A percentile compares a stretch with the other conserved stretches of the same genome.
phyloP scores from a whole-genome alignment of 208 protist genomes.

The Trypanosoma cruzi region DNA sequence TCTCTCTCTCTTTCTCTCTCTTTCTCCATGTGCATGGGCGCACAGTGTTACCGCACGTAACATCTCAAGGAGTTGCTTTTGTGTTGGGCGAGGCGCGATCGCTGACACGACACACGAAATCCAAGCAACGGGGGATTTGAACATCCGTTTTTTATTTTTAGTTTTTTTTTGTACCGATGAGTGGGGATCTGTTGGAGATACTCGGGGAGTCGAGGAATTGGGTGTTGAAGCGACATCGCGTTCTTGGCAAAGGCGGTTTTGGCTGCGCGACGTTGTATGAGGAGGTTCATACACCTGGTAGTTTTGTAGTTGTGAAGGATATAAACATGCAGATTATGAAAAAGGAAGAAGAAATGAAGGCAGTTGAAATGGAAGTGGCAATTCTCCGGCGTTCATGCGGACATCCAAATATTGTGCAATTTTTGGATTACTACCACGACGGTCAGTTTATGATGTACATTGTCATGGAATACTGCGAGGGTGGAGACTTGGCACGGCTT shows the following conservation, averaged over 20 bases:
- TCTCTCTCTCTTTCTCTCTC: too few species aligned
- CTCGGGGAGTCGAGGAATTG: conserved; percentile 23
- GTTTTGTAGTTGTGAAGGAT: conserved; percentile 78
- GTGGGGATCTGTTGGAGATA: conserved; percentile 26
- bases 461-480: conserved; percentile 80
- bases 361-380: conserved; percentile 55
- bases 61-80: background rate
- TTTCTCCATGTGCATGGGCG: background rate
- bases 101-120: background rate
- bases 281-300: conserved; percentile 11
- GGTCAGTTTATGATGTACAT: conserved; percentile 69
- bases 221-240: conserved; percentile 48
- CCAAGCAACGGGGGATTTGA: too few species aligned
- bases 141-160: too few species aligned
- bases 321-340: conserved; percentile 80
- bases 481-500: conserved; percentile 59
- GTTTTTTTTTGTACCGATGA: background rate
- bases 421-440: conserved; percentile 61
- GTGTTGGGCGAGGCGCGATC: background rate
- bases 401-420: conserved; percentile 73
- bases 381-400: conserved; percentile 43
- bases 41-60: background rate
- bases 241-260: conserved; percentile 84
- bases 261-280: conserved; percentile 78
- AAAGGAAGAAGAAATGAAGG: conserved; percentile 53